Percentiles rank a stretch among this genome's conserved stretches.
Evolutionary conservation across 2,329 filamentous ascomycete species (phyloP).

Genomic region (Diplodia intermedia): DNA sequence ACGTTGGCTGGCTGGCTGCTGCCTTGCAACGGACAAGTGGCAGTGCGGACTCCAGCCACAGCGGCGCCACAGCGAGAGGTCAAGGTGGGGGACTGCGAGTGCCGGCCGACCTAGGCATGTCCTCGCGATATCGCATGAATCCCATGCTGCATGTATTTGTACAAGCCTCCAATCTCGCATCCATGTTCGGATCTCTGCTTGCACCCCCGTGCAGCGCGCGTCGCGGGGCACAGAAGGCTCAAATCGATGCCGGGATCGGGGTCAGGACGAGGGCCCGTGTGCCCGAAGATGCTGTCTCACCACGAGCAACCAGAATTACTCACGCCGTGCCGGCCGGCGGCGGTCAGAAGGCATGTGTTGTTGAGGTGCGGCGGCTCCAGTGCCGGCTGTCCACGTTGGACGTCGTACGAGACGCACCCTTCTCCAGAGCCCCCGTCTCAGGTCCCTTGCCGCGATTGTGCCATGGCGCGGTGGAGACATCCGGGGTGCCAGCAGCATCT

Average conservation of each 20-base stretch:
- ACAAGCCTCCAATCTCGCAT: too few relatives aligned
- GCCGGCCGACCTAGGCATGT: neutral
- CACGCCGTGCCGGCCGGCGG: constrained; percentile 1
- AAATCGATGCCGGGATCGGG: neutral
- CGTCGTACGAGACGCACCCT: constrained; percentile 22
- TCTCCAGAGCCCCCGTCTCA: constrained; percentile 12
- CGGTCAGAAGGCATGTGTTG: constrained; percentile 25
- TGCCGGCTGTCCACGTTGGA: constrained; percentile 26
- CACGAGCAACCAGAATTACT: constrained; percentile 24
- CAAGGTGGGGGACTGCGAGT: neutral
- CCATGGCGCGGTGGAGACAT: constrained; percentile 20
- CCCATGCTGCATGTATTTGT: too few relatives aligned
- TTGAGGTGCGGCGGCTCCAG: constrained; percentile 21
- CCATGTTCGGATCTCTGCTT: too few relatives aligned
- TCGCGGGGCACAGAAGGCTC: too few relatives aligned
- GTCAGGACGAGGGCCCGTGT: constrained; percentile 18
- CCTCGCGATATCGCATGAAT: too few relatives aligned
- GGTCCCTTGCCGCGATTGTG: constrained; percentile 15
- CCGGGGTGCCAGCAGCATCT: constrained; percentile 18
- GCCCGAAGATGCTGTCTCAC: constrained; percentile 23
- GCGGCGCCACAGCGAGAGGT: neutral
- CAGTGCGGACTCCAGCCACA: neutral
- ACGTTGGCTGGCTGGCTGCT: constrained; percentile 5
- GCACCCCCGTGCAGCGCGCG: too few relatives aligned
- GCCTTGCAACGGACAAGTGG: neutral